These are phyloP conservation scores for Gossypium lobatum DNA, from an alignment of 441 rosid genomes.

Conservation along the genomic window DNA sequence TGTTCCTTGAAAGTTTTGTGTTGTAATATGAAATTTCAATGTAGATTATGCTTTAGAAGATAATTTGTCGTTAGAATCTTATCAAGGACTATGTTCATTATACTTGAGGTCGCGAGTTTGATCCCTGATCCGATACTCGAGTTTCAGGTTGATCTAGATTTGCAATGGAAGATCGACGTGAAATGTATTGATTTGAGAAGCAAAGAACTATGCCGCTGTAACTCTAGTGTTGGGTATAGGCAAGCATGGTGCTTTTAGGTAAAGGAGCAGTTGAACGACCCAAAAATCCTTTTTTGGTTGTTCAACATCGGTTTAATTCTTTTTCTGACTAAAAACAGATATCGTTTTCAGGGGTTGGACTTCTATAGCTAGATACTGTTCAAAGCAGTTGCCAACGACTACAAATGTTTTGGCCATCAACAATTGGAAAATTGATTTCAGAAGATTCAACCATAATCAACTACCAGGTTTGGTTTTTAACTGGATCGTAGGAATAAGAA, in stretches of 20 bases:
- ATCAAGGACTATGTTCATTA: constrained; percentile 36
- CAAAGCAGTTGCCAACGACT: constrained; percentile 53
- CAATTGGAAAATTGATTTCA: constrained; percentile 58
- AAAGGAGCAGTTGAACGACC: constrained; percentile 16
- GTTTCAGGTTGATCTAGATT: constrained; percentile 56
- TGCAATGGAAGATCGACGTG: constrained; percentile 48
- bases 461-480: constrained; percentile 51
- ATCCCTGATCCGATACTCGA: not conserved
- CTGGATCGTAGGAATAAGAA: not conserved
- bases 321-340: constrained; percentile 26
- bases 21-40: not conserved
- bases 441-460: constrained; percentile 50
- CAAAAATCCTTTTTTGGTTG: not conserved
- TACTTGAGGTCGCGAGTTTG: too few species aligned
- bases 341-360: constrained; percentile 37
- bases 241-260: constrained; percentile 47
- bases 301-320: constrained; percentile 13
- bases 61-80: constrained; percentile 45
- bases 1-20: not conserved
- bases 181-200: constrained; percentile 56
- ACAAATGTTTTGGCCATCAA: constrained; percentile 72
- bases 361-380: constrained; percentile 58
- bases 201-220: constrained; percentile 43
- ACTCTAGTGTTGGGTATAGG: constrained; percentile 61
- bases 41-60: constrained; percentile 44